Evolutionary conservation across 352 stramenopile genomes (phyloP), one percentile per base, ranked within the genome.

Genomic region (Phytopythium vexans): DNA sequence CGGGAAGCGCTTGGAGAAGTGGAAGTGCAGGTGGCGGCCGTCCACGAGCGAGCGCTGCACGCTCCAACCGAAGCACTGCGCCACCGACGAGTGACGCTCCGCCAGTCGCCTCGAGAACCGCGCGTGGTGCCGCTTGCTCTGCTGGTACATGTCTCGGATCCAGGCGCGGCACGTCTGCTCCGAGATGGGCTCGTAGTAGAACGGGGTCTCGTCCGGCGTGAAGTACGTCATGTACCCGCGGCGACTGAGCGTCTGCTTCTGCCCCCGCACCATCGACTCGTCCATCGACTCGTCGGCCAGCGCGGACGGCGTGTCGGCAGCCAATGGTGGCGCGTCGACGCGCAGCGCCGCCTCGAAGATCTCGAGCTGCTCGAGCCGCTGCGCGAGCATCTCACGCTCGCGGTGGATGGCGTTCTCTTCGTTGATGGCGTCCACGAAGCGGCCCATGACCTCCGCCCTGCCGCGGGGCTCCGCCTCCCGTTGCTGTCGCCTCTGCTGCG

Each of bases 141-240:
- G 57, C 42, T 65, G 48, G 34, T 64, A 66, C 44, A 60, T 68
- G 15, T 60, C 51, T 10, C 50, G 47, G 44, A 77, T 59, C 37
- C 72, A 49, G 27, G 36, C 50, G 44, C 69, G 66, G 44, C 58
- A 67, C 4, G 48, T 56, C n/a, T 35, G 33, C 1, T 40, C 38
- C 4, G 66, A 27, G 50, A 75, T 74, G 14, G 64, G 61, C 44
- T 70, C 70, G 44, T 67, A 80, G 64, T 71, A 80, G 51, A 80
- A 77, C 6, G 70, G 70, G 38, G 66, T 60, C 21, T 68, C 64
- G 43, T 80, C 67, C 10, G 62, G 54, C 37, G 60, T 62, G 43
- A 80, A 80, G 41, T 67, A 72, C 12, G 63, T 65, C 58, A 65
- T 72, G 27, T 59, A 66, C 6, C 70, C 67, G 3, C 58, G 64